Evolutionary conservation across 2,329 filamentous ascomycete genomes (phyloP).

Genomic region (Emergomyces orientalis): DNA sequence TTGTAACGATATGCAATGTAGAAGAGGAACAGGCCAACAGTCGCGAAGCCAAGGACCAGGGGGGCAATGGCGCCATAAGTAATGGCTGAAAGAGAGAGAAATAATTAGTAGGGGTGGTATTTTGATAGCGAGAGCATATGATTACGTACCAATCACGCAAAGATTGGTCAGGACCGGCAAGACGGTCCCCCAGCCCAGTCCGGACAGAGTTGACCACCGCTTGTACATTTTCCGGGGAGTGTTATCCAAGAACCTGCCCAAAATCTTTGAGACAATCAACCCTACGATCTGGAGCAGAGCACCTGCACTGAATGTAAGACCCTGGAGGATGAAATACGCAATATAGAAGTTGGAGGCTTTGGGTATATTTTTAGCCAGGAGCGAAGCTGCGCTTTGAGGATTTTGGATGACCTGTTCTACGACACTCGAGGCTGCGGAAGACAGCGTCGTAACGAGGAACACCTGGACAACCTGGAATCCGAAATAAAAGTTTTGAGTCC

Average conservation of each 20-base stretch:
- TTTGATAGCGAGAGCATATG: background rate
- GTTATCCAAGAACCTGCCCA: slow-evolving; percentile 64
- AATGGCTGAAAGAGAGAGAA: slow-evolving; percentile 48
- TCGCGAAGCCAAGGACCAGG: slow-evolving; percentile 71
- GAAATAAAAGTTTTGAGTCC: slow-evolving; percentile 87
- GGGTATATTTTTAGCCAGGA: slow-evolving; percentile 68
- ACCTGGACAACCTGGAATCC: slow-evolving; percentile 64
- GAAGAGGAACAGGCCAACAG: slow-evolving; percentile 67
- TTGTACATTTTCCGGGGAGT: slow-evolving; percentile 73
- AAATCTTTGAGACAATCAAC: slow-evolving; percentile 61
- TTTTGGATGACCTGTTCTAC: slow-evolving; percentile 53
- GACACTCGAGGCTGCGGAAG: slow-evolving; percentile 68
- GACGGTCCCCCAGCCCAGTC: slow-evolving; percentile 74
- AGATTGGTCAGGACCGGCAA: slow-evolving; percentile 75
- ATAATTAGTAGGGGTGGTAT: background rate
- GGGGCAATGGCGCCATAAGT: slow-evolving; percentile 82
- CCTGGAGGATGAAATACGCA: slow-evolving; percentile 89
- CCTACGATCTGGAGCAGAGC: slow-evolving; percentile 66
- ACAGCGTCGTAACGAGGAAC: slow-evolving; percentile 76
- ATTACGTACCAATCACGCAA: slow-evolving; percentile 61
- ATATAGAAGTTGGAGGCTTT: slow-evolving; percentile 89
- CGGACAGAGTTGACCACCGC: slow-evolving; percentile 64
- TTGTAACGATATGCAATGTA: slow-evolving; percentile 89
- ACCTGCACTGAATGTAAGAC: slow-evolving; percentile 65
- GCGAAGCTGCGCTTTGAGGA: slow-evolving; percentile 50